Base-by-base conservation (phyloP, 169 alveolate species). In the Babesia ovata region DNA sequence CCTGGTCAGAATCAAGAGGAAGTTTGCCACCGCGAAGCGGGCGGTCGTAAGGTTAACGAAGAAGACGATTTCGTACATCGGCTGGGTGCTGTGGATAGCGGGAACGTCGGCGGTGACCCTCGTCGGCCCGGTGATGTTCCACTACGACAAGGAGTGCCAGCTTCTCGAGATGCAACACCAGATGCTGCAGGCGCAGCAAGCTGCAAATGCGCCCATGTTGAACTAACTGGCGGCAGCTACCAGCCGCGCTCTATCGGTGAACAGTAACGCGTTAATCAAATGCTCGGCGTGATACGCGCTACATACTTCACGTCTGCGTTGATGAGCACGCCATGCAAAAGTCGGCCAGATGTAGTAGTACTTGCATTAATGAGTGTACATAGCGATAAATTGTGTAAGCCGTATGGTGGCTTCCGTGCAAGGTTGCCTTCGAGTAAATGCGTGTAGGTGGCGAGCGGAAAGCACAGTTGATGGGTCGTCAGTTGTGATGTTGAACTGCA, bases 71-170 rank as follows among this genome's bases (percentile, higher is more conserved):
- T 79, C 78, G 44, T 77, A 79, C 57, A 76, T 85, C 49, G 90
- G 92, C 22, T 89, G 93, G 93, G 82, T 84, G 28, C 84, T 89
- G 17, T 89, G 93, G 93, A 74, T 89, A 54, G 87, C 86, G 2
- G 93, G 93, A 2, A 88, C 91, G 28, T 75, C 93, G 16, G 92
- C 88, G 21, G 93, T 89, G 12, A 88, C 91, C 21, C 76, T 89
- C 42, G 66, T 89, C 28, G 91, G 92, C n/a, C 93, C 93, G 14
- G 91, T 89, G 46, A 84, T 88, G 39, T 89, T 89, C 71, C 93
- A 89, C 65, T 89, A 89, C 76, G 93, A 89, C 70, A 85, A 85
- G 76, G 93, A 89, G 58, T 89, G 93, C 44, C 93, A 89, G 50
- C 62, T 89, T 17, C 86, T 89, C 48, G 93, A 89, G 54, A 85